Conservation (phyloP, 2,329 filamentous ascomycete species). For the Sclerotinia sclerotiorum region DNA sequence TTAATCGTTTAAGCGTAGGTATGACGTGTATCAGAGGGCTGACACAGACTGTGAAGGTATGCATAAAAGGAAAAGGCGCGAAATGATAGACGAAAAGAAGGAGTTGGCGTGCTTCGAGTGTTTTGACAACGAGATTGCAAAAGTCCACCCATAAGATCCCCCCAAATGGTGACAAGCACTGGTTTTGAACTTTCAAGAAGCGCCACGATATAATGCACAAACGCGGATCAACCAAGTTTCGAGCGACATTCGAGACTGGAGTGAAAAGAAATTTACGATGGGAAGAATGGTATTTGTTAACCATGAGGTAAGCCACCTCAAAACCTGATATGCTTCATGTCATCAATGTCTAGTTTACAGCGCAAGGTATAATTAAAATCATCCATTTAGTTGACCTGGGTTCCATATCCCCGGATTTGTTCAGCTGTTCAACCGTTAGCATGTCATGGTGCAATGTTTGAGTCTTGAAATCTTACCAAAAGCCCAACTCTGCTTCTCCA, state of each 20-base stretch:
- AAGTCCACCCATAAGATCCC: neutral
- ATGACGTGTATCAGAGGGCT: neutral
- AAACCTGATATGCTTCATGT: constrained; percentile 31
- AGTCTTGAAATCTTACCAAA: constrained; percentile 51
- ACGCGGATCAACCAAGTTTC: neutral
- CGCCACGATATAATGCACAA: neutral
- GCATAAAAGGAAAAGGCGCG: neutral
- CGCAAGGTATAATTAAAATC: constrained; percentile 23
- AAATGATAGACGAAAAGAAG: neutral
- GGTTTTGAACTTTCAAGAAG: neutral
- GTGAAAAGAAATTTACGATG: neutral
- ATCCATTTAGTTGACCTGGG: constrained; percentile 59
- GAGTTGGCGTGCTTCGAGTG: neutral
- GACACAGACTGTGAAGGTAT: neutral
- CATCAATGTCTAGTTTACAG: constrained; percentile 39
- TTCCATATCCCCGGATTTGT: constrained; percentile 90
- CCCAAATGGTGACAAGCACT: neutral
- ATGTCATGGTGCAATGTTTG: neutral
- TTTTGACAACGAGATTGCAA: neutral
- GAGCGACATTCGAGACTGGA: neutral
- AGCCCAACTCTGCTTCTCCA: constrained; percentile 96
- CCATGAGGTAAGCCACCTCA: constrained; percentile 7
- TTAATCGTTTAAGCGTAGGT: neutral
- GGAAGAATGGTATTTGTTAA: neutral
- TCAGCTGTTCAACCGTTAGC: constrained; percentile 59